Conservation (phyloP, 2,329 filamentous ascomycete genomes). For the Sclerotinia sclerotiorum region DNA sequence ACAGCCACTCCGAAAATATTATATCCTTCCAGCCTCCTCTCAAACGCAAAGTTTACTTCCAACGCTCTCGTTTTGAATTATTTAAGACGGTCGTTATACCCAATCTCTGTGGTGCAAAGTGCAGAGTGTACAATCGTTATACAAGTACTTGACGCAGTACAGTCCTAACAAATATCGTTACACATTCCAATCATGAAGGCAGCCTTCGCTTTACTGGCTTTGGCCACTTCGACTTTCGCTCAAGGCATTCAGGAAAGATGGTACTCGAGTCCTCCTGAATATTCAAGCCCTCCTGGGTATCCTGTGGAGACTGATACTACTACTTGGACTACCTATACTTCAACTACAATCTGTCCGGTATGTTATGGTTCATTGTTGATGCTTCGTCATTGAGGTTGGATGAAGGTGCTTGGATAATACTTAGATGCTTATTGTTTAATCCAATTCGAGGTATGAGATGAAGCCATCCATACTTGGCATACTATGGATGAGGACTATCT, state of each 20-base stretch:
- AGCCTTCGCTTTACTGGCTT: slow-evolving; percentile 19
- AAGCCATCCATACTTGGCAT: not conserved
- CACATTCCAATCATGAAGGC: slow-evolving; percentile 18
- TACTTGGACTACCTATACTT: slow-evolving; percentile 18
- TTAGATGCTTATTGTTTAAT: not conserved
- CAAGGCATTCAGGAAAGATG: slow-evolving; percentile 21
- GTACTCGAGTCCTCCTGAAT: slow-evolving; percentile 16
- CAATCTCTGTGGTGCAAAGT: slow-evolving; percentile 14
- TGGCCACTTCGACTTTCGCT: slow-evolving; percentile 22
- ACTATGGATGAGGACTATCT: not conserved
- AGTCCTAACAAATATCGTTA: slow-evolving; percentile 4
- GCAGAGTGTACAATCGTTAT: slow-evolving; percentile 19
- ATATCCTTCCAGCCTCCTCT: slow-evolving; percentile 18
- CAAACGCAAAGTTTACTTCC: slow-evolving; percentile 5
- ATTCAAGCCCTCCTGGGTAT: slow-evolving; percentile 9
- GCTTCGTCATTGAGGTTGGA: not conserved
- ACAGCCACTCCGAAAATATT: not conserved
- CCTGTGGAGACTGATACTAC: slow-evolving; percentile 17
- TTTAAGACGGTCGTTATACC: slow-evolving; percentile 21
- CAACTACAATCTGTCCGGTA: slow-evolving; percentile 23
- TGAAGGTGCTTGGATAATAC: not conserved
- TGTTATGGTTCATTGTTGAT: not conserved
- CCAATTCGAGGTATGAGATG: not conserved
- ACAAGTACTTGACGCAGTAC: not conserved
- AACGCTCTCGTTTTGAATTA: not conserved